Evolutionary conservation across 2,329 filamentous ascomycete genomes (phyloP), one percentile per base, ranked within the genome.

Genomic region (Aspergillus tanneri): DNA sequence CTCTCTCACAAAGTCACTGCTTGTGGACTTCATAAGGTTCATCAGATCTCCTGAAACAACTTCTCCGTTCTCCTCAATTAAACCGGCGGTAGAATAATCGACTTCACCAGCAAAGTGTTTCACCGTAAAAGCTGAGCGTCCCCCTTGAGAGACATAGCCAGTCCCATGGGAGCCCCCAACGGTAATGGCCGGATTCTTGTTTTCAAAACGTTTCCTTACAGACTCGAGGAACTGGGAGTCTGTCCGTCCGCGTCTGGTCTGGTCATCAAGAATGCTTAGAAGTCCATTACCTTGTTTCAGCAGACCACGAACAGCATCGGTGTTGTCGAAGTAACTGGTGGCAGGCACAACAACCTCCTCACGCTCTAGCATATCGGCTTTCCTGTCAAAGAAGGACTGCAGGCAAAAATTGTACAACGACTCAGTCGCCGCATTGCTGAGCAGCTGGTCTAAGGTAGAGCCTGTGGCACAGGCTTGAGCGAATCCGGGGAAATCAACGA

Each of bases 281-380:
- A 99, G 77, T 36, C 93, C 93, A 62, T 97, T 97, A 21, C 91
- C 90, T 47, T 89, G 80, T 74, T 97, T 99, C 46, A 99, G 76
- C 24, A 99, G 78, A 10, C 90, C 92, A 62, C 88, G 90, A 52
- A 96, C 90, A 8, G 92, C 90, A 67, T 97, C 93, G 0, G 88
- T 90, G 69, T 97, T 99, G 71, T 99, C 93, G 60, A 96, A 99
- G 70, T 97, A 99, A 73, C 90, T 96, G 0, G 92, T 96, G 0
- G 91, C 86, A 2, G 91, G 82, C 2, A 99, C 89, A 24, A 79
- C 84, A 27, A 99, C 89, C 66, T 99, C 93, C 68, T 99, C 93
- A 1, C 86, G 90, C 65, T 99, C 93, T 18, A 99, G 79, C 72
- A 95, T 83, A 54, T 97, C 92, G 0, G 91, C 90, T 69, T 93